Conservation (phyloP, 495 filamentous ascomycete genomes). For the Hypoxylon trugodes region DNA sequence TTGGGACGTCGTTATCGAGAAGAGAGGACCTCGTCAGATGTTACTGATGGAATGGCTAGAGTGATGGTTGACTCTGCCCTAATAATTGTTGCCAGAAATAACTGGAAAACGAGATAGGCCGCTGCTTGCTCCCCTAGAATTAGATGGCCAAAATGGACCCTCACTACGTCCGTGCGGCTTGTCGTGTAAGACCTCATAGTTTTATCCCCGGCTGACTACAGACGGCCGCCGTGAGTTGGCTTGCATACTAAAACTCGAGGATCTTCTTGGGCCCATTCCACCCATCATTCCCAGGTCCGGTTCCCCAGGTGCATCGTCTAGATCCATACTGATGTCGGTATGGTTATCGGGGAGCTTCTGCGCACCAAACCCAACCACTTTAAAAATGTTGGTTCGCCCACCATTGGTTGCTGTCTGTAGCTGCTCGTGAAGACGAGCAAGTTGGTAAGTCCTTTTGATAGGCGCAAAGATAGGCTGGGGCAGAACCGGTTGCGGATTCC, state of each 20-base stretch:
- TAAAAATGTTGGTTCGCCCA: slow-evolving; percentile 64
- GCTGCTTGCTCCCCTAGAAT: neutral
- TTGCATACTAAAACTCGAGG: slow-evolving; percentile 56
- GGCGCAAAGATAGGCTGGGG: slow-evolving; percentile 71
- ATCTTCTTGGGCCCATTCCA: slow-evolving; percentile 43
- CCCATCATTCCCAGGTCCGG: slow-evolving; percentile 49
- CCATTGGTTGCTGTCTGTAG: slow-evolving; percentile 75
- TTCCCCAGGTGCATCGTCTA: slow-evolving; percentile 57
- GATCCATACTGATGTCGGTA: slow-evolving; percentile 44
- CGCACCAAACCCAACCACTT: slow-evolving; percentile 55
- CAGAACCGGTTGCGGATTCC: slow-evolving; percentile 75
- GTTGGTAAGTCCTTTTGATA: slow-evolving; percentile 77
- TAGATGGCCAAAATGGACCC: neutral
- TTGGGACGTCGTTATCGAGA: slow-evolving; percentile 12
- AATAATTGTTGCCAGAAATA: slow-evolving; percentile 2
- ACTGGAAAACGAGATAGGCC: neutral
- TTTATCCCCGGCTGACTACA: slow-evolving; percentile 53
- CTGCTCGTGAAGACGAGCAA: slow-evolving; percentile 88
- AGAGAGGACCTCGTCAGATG: neutral
- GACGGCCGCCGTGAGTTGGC: slow-evolving; percentile 53
- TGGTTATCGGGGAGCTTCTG: slow-evolving; percentile 59
- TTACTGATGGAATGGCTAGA: neutral
- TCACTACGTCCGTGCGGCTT: neutral
- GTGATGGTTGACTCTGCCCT: slow-evolving; percentile 3
- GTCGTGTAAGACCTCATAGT: neutral